These are phyloP conservation scores for Chloris gayana DNA, from an alignment of 176 grass and related monocot genomes.

Conservation along the genomic window DNA sequence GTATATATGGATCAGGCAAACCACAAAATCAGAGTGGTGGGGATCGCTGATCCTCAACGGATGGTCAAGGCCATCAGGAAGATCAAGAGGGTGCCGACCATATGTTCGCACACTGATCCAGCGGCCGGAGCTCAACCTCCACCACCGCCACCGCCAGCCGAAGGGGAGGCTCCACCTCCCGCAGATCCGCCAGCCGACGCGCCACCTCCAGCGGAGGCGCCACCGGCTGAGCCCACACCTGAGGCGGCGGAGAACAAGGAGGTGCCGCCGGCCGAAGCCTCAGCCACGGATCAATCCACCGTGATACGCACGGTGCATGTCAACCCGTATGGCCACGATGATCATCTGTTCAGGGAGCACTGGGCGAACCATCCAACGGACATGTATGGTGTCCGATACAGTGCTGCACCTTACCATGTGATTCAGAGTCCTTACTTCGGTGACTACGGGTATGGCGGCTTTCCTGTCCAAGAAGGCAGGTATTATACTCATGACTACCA, in stretches of 20 bases:
- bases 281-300: constrained; percentile 6
- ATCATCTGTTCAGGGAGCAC: constrained; percentile 35
- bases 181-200: constrained; percentile 32
- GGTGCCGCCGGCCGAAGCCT: neutral
- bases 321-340: constrained; percentile 33
- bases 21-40: constrained; percentile 81
- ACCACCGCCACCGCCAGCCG: constrained; percentile 15
- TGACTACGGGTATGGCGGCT: constrained; percentile 40
- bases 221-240: constrained; percentile 23
- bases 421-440: constrained; percentile 34
- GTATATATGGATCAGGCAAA: constrained; percentile 60
- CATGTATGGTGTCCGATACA: constrained; percentile 37
- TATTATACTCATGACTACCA: constrained; percentile 43
- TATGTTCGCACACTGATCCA: constrained; percentile 61
- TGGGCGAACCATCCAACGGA: constrained; percentile 31
- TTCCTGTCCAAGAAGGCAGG: constrained; percentile 36
- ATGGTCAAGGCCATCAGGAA: constrained; percentile 91
- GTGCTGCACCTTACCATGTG: constrained; percentile 44
- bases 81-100: constrained; percentile 65
- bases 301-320: constrained; percentile 54
- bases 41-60: constrained; percentile 62
- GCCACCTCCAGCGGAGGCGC: constrained; percentile 22
- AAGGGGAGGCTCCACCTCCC: constrained; percentile 29
- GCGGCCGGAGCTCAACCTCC: constrained; percentile 20
- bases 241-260: constrained; percentile 31